phyloP scores from a whole-genome alignment of 2,329 filamentous ascomycete species.

The Rhytidhysteron rufulum region DNA sequence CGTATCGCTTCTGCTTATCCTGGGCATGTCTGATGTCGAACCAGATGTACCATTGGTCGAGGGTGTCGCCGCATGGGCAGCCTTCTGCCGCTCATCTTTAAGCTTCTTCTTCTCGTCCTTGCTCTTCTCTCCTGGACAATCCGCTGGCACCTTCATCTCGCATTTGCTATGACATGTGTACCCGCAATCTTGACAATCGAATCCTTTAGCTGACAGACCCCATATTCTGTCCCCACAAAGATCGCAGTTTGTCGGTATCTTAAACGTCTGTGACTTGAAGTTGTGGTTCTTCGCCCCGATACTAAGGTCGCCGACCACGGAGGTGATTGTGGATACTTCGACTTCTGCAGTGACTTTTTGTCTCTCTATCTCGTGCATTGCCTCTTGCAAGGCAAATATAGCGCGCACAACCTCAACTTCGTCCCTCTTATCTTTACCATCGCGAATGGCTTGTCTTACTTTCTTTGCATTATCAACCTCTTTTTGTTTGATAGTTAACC shows the following conservation, averaged over 20 bases:
- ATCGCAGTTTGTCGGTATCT: constrained; percentile 98
- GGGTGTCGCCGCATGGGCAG: constrained; percentile 58
- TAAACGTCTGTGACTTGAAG: constrained; percentile 98
- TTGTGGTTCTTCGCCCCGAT: constrained; percentile 92
- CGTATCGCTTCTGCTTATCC: constrained; percentile 75
- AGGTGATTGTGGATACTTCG: constrained; percentile 89
- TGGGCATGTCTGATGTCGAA: constrained; percentile 60
- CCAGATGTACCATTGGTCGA: constrained; percentile 42
- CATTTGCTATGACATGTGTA: constrained; percentile 99
- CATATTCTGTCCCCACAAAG: constrained; percentile 95
- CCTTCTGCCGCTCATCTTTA: constrained; percentile 78
- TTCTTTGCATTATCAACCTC: constrained; percentile 78
- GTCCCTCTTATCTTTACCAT: constrained; percentile 83
- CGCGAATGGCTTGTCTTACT: constrained; percentile 70
- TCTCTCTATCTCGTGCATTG: constrained; percentile 78
- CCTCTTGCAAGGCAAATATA: constrained; percentile 81
- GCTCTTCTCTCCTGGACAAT: constrained; percentile 87
- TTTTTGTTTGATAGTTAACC: constrained; percentile 79
- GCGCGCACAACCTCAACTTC: constrained; percentile 79
- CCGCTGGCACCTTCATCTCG: constrained; percentile 95
- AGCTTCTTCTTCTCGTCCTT: constrained; percentile 96
- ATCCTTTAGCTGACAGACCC: constrained; percentile 94
- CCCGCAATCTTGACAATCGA: constrained; percentile 92
- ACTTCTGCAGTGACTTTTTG: constrained; percentile 85
- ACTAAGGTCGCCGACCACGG: constrained; percentile 86